Percentiles rank a stretch among this genome's conserved stretches.
These are phyloP conservation scores for Kalaharituber pfeilii DNA, from an alignment of 2,329 filamentous ascomycete genomes.

Conservation along the genomic window DNA sequence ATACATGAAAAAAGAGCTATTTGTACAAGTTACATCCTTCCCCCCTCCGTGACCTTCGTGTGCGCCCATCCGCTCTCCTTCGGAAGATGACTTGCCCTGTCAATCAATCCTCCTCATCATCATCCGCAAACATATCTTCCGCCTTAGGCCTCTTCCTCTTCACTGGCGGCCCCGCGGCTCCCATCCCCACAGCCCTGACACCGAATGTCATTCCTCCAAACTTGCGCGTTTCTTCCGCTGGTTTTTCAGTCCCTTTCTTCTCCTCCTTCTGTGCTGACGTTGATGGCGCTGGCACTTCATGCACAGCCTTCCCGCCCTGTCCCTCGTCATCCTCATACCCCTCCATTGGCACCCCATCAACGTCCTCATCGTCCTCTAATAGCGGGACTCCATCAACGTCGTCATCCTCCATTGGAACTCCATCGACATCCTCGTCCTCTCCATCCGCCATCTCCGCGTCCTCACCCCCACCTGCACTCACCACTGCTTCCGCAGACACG, in stretches of 20 bases:
- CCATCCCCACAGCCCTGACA: not conserved
- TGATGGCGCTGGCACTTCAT: slow-evolving; percentile 24
- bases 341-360: slow-evolving; percentile 32
- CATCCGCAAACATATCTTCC: slow-evolving; percentile 76
- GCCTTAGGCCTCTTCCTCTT: slow-evolving; percentile 50
- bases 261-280: slow-evolving; percentile 17
- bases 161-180: slow-evolving; percentile 23
- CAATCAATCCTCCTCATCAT: slow-evolving; percentile 39
- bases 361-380: slow-evolving; percentile 56
- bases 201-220: slow-evolving; percentile 15
- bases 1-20: no score
- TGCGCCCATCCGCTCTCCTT: no score
- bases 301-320: slow-evolving; percentile 31
- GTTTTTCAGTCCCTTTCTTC: slow-evolving; percentile 15
- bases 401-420: slow-evolving; percentile 28
- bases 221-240: slow-evolving; percentile 11
- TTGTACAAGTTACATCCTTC: no score
- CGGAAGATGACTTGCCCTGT: no score
- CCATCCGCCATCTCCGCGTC: slow-evolving; percentile 23
- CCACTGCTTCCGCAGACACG: slow-evolving; percentile 2
- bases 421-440: slow-evolving; percentile 26
- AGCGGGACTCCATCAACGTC: slow-evolving; percentile 55
- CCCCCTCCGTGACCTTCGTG: no score
- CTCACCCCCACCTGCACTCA: slow-evolving; percentile 10
- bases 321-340: slow-evolving; percentile 31